phyloP scores from a whole-genome alignment of 2,329 filamentous ascomycete species.

The Rutstroemia sp. region DNA sequence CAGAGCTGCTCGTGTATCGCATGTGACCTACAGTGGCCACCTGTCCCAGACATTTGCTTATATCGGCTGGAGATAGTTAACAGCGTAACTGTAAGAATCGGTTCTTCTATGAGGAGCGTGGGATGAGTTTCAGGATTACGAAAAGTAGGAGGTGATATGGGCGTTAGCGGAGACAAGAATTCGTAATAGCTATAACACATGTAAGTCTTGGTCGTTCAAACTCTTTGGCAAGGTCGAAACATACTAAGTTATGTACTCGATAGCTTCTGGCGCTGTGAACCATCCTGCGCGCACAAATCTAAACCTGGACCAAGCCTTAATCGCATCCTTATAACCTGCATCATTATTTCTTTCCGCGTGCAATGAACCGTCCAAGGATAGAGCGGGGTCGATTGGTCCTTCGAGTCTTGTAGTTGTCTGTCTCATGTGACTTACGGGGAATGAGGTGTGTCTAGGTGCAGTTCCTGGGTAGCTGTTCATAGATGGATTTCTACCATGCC shows the following conservation, averaged over 20 bases:
- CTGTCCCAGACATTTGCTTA: constrained; percentile 69
- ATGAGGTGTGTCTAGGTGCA: constrained; percentile 13
- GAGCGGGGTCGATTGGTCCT: constrained; percentile 23
- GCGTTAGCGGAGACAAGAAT: constrained; percentile 83
- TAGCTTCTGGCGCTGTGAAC: constrained; percentile 90
- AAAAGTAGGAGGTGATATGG: constrained; percentile 88
- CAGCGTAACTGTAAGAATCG: constrained; percentile 84
- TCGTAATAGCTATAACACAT: constrained; percentile 67
- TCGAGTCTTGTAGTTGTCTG: constrained; percentile 16
- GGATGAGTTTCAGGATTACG: constrained; percentile 72
- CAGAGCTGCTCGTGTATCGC: constrained; percentile 93
- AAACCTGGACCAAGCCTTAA: constrained; percentile 85
- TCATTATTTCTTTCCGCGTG: constrained; percentile 32
- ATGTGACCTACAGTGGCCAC: constrained; percentile 74
- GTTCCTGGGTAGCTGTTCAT: constrained; percentile 13
- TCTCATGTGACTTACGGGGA: constrained; percentile 17
- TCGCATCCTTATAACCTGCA: constrained; percentile 57
- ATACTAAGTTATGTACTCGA: constrained; percentile 89
- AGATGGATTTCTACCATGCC: constrained; percentile 10
- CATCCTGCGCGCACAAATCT: constrained; percentile 94
- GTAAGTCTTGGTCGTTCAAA: constrained; percentile 9
- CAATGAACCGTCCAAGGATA: constrained; percentile 15
- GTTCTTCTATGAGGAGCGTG: constrained; percentile 79
- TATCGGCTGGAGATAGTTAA: constrained; percentile 88
- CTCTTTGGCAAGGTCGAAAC: constrained; percentile 24